These are phyloP conservation scores for Huntiella abstrusa DNA, from an alignment of 2,329 filamentous ascomycete genomes.

Conservation along the genomic window DNA sequence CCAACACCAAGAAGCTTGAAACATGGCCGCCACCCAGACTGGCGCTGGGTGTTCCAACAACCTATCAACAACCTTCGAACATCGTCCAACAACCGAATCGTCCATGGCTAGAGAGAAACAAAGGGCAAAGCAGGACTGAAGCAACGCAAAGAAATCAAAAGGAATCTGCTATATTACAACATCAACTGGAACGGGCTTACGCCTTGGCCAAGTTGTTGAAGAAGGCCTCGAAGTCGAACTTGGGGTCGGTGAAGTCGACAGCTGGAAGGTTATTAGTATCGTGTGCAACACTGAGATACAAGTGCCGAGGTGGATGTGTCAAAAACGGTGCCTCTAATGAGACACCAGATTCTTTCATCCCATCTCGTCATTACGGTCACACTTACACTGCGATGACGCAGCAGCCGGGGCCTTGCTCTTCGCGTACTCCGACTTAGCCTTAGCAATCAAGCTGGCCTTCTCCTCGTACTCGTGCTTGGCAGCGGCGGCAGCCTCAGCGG, in stretches of 20 bases:
- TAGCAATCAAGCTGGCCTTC: constrained; percentile 77
- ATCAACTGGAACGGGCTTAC: constrained; percentile 17
- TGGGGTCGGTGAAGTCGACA: constrained; percentile 54
- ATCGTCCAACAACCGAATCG: not conserved
- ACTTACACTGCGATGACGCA: constrained; percentile 15
- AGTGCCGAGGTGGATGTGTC: no score
- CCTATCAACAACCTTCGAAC: no score
- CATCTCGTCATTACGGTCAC: constrained; percentile 9
- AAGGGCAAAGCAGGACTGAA: not conserved
- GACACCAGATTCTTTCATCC: no score
- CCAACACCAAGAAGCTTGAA: not conserved
- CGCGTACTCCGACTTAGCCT: constrained; percentile 80
- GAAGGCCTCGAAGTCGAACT: constrained; percentile 84
- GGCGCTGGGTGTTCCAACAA: constrained; percentile 1
- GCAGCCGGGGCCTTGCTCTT: constrained; percentile 46
- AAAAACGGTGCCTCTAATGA: no score
- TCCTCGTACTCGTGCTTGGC: constrained; percentile 71
- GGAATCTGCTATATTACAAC: constrained; percentile 9
- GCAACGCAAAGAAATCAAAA: constrained; percentile 1
- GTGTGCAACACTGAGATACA: no score
- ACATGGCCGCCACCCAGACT: constrained; percentile 4
- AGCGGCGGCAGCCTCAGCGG: constrained; percentile 49
- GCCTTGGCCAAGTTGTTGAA: constrained; percentile 43
- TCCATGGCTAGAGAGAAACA: constrained; percentile 1
- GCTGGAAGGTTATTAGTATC: not conserved